Evolutionary conservation across 192 early-diverging fungal genomes (phyloP).

Genomic region (Backusella morwellensis): DNA sequence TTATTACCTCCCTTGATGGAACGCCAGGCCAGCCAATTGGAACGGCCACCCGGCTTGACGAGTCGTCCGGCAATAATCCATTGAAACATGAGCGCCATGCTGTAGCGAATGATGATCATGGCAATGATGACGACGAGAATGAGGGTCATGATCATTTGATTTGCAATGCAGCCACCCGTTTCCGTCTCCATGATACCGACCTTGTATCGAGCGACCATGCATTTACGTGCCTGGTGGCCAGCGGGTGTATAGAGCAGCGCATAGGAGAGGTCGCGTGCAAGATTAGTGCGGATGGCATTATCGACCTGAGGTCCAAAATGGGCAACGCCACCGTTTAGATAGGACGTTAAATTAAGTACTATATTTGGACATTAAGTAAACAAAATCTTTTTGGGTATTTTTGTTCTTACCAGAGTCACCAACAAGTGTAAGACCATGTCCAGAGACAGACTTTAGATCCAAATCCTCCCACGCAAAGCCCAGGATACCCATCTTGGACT

Average conservation of each 20-base stretch:
- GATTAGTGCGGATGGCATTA: background rate
- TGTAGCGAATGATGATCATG: conserved; percentile 58
- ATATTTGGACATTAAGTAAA: background rate
- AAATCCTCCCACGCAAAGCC: conserved; percentile 34
- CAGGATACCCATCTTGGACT: background rate
- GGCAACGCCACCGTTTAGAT: conserved; percentile 1
- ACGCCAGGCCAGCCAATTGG: conserved; percentile 49
- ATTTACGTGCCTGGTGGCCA: conserved; percentile 34
- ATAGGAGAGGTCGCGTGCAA: conserved; percentile 28
- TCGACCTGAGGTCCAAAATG: conserved; percentile 21
- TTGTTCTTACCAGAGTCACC: conserved; percentile 24
- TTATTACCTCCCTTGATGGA: conserved; percentile 39
- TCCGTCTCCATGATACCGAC: conserved; percentile 59
- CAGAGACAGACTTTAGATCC: background rate
- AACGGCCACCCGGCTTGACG: conserved; percentile 45
- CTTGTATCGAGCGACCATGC: conserved; percentile 43
- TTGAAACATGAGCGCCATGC: conserved; percentile 62
- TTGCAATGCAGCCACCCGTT: conserved; percentile 57
- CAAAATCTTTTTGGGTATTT: background rate
- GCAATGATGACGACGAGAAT: conserved; percentile 57
- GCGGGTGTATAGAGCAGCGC: conserved; percentile 13
- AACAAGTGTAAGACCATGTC: conserved; percentile 12
- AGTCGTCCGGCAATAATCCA: conserved; percentile 58
- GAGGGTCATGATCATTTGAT: conserved; percentile 54
- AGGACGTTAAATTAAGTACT: conserved; percentile 38